Evolutionary conservation across 2,329 filamentous ascomycete genomes (phyloP).

Genomic region (Biscogniauxia sp.): DNA sequence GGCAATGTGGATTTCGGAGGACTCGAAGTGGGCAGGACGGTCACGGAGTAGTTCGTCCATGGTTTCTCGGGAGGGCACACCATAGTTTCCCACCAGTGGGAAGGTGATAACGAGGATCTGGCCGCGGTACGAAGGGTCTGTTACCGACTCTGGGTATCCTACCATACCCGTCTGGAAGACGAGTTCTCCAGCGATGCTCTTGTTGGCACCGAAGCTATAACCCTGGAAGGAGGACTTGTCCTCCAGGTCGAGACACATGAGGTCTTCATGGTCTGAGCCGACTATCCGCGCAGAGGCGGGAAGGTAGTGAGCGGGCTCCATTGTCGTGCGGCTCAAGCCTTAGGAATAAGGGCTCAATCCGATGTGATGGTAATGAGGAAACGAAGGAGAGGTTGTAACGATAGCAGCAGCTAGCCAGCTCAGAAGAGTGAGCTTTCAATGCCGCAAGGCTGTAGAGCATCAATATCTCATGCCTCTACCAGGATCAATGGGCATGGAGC

Average conservation of each 20-base stretch:
- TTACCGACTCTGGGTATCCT: conserved; percentile 92
- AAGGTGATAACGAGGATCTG: conserved; percentile 98
- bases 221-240: conserved; percentile 91
- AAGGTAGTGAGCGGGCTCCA: conserved; percentile 41
- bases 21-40: conserved; percentile 90
- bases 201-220: conserved; percentile 93
- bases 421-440: conserved; percentile 23
- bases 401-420: conserved; percentile 24
- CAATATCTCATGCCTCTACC: conserved; percentile 20
- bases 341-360: neutral
- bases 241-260: conserved; percentile 86
- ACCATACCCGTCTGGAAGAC: conserved; percentile 99
- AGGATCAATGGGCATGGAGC: conserved; percentile 9
- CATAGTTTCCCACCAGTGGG: conserved; percentile 94
- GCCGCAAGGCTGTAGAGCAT: conserved; percentile 17
- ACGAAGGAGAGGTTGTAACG: neutral
- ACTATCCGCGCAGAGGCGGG: conserved; percentile 62
- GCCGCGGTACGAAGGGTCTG: conserved; percentile 82
- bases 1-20: conserved; percentile 87
- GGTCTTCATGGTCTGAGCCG: conserved; percentile 52
- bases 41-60: conserved; percentile 82
- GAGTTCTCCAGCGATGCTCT: conserved; percentile 92
- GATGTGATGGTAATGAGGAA: conserved; percentile 4
- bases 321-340: conserved; percentile 16
- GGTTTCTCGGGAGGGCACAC: conserved; percentile 83